Conservation (phyloP, 192 early-diverging fungal genomes). For the Coemansia sp. region DNA sequence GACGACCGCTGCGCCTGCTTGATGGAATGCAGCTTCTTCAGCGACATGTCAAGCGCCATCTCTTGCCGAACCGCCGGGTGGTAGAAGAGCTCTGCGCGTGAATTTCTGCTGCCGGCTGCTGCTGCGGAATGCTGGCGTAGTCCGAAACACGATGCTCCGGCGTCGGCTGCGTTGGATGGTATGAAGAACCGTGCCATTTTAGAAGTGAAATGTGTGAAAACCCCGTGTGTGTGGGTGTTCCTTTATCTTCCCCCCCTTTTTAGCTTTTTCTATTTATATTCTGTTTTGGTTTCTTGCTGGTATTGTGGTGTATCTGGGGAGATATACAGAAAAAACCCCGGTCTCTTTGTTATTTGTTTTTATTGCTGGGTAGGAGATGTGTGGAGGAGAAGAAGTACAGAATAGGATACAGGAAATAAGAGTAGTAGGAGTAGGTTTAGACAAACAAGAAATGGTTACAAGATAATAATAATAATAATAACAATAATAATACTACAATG, state of each 20-base stretch:
- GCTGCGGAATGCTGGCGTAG: neutral
- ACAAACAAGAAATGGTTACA: neutral
- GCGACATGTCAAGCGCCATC: slow-evolving; percentile 33
- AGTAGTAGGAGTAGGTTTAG: neutral
- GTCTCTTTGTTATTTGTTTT: too few relatives aligned
- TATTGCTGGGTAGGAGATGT: neutral
- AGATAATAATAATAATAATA: neutral
- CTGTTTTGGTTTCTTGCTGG: neutral
- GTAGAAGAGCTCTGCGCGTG: slow-evolving; percentile 11
- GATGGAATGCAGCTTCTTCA: slow-evolving; percentile 45
- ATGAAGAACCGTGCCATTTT: slow-evolving; percentile 22
- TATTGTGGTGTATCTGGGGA: too few relatives aligned
- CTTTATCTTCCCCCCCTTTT: neutral
- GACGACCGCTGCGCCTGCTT: slow-evolving; percentile 29
- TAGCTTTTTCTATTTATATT: neutral
- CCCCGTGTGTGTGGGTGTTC: neutral
- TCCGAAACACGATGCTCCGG: slow-evolving; percentile 1
- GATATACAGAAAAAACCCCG: too few relatives aligned
- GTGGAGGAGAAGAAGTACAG: neutral
- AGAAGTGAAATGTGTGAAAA: neutral
- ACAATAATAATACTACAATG: neutral
- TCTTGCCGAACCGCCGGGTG: slow-evolving; percentile 33
- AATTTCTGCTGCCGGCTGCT: neutral
- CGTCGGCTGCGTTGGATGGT: slow-evolving; percentile 1
- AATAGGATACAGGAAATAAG: neutral